Percentiles rank a stretch among this genome's conserved stretches.
Evolutionary conservation across 768 basidiomycete genomes (phyloP).

Genomic region (Leccinum pellstonianum): DNA sequence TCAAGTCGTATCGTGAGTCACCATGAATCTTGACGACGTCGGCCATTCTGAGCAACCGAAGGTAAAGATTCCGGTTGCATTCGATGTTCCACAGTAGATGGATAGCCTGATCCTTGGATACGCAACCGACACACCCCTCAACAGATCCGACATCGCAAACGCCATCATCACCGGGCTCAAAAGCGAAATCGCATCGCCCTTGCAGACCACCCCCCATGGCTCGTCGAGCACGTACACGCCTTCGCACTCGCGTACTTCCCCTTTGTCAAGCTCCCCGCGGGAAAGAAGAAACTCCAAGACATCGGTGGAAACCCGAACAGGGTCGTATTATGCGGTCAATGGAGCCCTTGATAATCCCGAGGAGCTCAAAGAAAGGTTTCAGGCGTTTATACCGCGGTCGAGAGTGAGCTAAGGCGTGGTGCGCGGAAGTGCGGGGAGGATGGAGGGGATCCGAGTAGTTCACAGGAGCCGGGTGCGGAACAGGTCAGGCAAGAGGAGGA

Average conservation of each 20-base stretch:
- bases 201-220: conserved; percentile 52
- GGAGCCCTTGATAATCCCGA: conserved; percentile 44
- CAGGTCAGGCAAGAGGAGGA: conserved; percentile 22
- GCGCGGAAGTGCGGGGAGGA: conserved; percentile 10
- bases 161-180: conserved; percentile 53
- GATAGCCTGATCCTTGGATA: no score
- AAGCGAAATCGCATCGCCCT: conserved; percentile 53
- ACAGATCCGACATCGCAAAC: conserved; percentile 52
- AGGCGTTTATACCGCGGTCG: conserved; percentile 66
- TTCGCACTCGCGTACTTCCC: conserved; percentile 58
- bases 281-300: conserved; percentile 34
- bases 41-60: no score
- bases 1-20: no score
- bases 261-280: conserved; percentile 41
- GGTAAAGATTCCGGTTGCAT: no score
- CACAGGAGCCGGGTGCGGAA: conserved; percentile 13
- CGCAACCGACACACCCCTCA: conserved; percentile 41
- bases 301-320: conserved; percentile 26
- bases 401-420: conserved; percentile 54
- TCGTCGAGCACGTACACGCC: conserved; percentile 57
- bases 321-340: conserved; percentile 42
- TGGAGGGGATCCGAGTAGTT: conserved; percentile 10
- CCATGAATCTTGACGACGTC: no score
- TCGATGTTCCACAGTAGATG: no score
- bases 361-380: conserved; percentile 53